phyloP scores from a whole-genome alignment of 257 asterid genomes.

The Solanum gracilifrons region DNA sequence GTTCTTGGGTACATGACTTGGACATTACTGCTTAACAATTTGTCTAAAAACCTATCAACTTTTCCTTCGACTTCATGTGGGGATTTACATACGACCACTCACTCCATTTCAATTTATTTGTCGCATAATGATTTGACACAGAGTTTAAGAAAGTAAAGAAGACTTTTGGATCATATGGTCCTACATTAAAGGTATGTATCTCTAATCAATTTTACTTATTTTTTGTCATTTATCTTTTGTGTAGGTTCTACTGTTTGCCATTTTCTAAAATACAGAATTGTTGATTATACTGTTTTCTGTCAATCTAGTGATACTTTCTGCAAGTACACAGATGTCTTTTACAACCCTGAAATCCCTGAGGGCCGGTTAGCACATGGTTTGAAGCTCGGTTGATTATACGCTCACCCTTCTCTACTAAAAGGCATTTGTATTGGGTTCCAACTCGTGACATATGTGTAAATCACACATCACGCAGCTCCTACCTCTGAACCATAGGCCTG shows the following conservation, averaged over 20 bases:
- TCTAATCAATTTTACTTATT: too few species aligned
- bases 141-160: not conserved
- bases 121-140: not conserved
- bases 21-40: too few species aligned
- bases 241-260: not conserved
- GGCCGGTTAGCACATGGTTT: not conserved
- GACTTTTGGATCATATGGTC: not conserved
- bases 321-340: not conserved
- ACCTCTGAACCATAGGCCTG: too few species aligned
- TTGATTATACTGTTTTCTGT: not conserved
- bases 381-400: too few species aligned
- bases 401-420: too few species aligned
- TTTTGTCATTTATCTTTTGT: not conserved
- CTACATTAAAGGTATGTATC: not conserved
- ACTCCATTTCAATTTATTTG: not conserved
- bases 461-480: too few species aligned
- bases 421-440: too few species aligned
- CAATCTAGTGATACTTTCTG: not conserved
- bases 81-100: not conserved
- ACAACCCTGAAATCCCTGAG: not conserved
- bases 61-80: not conserved
- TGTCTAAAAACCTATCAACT: too few species aligned
- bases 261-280: not conserved
- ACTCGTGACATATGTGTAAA: too few species aligned
- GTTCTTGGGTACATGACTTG: too few species aligned